Base-by-base conservation (phyloP, 2,329 filamentous ascomycete species). In the Alternaria rosae region DNA sequence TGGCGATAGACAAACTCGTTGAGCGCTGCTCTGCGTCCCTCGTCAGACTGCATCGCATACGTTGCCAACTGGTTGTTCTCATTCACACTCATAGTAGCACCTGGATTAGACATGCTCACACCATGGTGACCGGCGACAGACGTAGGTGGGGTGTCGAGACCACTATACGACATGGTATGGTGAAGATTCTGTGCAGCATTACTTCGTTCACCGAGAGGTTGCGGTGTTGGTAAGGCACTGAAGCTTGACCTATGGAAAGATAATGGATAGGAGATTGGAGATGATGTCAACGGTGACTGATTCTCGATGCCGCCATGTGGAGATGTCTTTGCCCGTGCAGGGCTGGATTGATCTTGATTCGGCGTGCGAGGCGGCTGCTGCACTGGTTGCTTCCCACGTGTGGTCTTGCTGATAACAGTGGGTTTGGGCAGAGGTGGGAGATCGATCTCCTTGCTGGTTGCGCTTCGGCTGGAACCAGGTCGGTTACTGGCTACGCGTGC, bases 1-100 rank as follows among this genome's bases (percentile, higher is more conserved):
- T 82, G 80, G n/a, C 80, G 78, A 38, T 83, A 78, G 56, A 88
- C 82, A 64, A 85, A 85, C 23, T 83, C 75, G 54, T 86, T 83
- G 17, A 87, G 69, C 11, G 80, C 74, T 10, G 72, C 70, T 48
- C 78, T 74, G 8, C 85, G 79, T 32, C 76, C 71, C 20, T 84
- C 80, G 15, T 77, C 73, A 23, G 77, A 70, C 48, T 81, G 81
- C 38, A 72, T 70, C 2, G 77, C 77, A 60, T 83, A 85, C 8
- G 58, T 55, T 25, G 70, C 64, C 32, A 78, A 56, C 43, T 59
- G 54, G 9, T 70, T 65, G 30, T 54, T 38, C 8, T 56, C 32
- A 42, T 59, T 51, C 5, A 42, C 9, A 45, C 26, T 20, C 15
- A 10, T 3, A 15, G 30, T 35, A 42, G 26, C 41, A 8, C 48